Conservation (phyloP, 139 green algal species). For the Pedinophyceae sp. region DNA sequence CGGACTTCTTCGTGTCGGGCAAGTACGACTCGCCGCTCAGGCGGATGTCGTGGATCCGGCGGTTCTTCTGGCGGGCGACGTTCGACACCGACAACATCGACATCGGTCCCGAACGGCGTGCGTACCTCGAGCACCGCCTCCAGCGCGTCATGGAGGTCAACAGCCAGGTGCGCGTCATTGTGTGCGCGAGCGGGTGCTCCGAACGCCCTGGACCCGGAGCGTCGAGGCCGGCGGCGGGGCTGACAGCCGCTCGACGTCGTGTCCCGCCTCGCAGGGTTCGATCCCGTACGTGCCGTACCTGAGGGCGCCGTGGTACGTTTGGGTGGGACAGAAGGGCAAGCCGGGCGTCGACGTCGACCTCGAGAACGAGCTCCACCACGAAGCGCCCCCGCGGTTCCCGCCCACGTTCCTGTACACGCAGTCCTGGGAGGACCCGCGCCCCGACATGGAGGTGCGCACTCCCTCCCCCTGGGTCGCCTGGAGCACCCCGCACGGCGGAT, state of each 20-base stretch:
- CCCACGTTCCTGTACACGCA: constrained; percentile 97
- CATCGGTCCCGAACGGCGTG: constrained; percentile 78
- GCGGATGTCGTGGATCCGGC: constrained; percentile 64
- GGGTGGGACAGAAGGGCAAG: constrained; percentile 52
- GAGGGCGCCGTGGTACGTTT: constrained; percentile 84
- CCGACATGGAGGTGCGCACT: constrained; percentile 53
- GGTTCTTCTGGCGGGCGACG: constrained; percentile 87
- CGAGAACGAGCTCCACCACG: constrained; percentile 23
- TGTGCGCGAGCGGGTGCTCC: not conserved
- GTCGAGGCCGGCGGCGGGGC: not conserved
- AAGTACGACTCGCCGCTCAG: constrained; percentile 87
- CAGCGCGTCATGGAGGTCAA: constrained; percentile 78
- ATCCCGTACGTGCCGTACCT: constrained; percentile 91
- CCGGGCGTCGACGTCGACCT: constrained; percentile 10
- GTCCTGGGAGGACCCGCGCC: constrained; percentile 90
- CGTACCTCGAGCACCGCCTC: constrained; percentile 83
- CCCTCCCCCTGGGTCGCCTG: not conserved
- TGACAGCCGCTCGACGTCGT: not conserved
- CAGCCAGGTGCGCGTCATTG: constrained; percentile 23
- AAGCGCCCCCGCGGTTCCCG: constrained; percentile 76
- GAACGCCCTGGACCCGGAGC: not conserved
- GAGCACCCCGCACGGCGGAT: not conserved
- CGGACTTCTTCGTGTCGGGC: constrained; percentile 80
- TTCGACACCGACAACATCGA: constrained; percentile 74
- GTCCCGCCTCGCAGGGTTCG: constrained; percentile 30